Evolutionary conservation across 371 early-diverging fungal genomes (phyloP), one percentile per base, ranked within the genome.

Genomic region (Mortierella sp.): DNA sequence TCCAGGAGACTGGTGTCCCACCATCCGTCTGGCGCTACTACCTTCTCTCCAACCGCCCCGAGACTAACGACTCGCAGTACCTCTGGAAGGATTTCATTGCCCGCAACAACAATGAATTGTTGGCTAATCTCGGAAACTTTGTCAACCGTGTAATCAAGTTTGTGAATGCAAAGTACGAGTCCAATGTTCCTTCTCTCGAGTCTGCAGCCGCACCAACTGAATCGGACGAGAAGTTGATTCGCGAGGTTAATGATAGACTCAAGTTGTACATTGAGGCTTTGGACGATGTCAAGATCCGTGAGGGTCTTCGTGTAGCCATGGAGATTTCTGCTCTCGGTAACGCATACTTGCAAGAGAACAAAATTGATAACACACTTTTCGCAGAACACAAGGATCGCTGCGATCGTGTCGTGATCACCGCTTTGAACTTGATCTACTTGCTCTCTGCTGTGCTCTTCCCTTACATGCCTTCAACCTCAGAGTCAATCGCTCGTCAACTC

Each of bases 71-170:
- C 85, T 90, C 97, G 19, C 90, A 96, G 83, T 99, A 99, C 84
- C 91, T 95, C 2, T 98, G 99, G 98, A 87, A 86, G 63, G 98
- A 97, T 64, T 98, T 99, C 73, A 93, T 95, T 56, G 86, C 94
- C 13, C 93, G 95, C 79, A 97, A 98, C 89, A 99, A 98, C 89
- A 90, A 87, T 76, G 99, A 99, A 86, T 89, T 99, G 56, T 89
- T 99, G 49, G 96, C 96, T 68, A 99, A 99, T 85, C 82, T 99
- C 17, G 99, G 99, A 70, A 99, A 99, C 93, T 95, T 99, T 85
- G 95, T 96, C 78, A 99, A 99, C 88, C 94, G 99, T 73, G 94
- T 96, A 29, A 89, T 99, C 84, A 98, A 98, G 85, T 99, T 97
- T 86, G 88, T 96, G 45, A 79, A 87, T 60, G 86, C 95, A 56